Percentiles rank a stretch among this genome's conserved stretches.
phyloP scores from a whole-genome alignment of 805 yeast genomes.

The Kazachstania taianensis region DNA sequence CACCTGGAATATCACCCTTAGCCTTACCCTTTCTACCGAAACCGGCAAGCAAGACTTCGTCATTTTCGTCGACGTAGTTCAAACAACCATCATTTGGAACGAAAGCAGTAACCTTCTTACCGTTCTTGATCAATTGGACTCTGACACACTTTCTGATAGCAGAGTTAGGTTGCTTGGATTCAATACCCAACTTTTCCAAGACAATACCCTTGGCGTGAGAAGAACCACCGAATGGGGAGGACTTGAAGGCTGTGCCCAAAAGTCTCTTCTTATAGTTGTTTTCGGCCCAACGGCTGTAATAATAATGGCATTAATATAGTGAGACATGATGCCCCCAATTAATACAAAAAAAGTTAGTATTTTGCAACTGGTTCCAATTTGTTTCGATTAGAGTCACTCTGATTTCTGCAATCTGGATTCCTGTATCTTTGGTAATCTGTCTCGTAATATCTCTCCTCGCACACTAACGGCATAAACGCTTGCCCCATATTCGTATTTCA shows the following conservation, averaged over 20 bases:
- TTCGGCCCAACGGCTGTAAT: conserved; percentile 97
- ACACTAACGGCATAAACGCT: too few relatives aligned
- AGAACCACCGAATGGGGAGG: conserved; percentile 99
- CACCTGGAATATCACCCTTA: conserved; percentile 99
- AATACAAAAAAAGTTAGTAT: too few relatives aligned
- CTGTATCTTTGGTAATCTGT: too few relatives aligned
- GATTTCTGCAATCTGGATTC: too few relatives aligned
- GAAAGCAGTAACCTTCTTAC: conserved; percentile 99
- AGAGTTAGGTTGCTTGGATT: conserved; percentile 99
- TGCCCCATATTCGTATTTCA: too few relatives aligned
- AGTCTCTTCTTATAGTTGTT: conserved; percentile 96
- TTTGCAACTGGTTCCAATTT: too few relatives aligned
- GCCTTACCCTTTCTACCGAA: conserved; percentile 99
- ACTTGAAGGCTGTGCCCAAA: conserved; percentile 99
- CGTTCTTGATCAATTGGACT: conserved; percentile 99
- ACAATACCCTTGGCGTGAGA: conserved; percentile 99
- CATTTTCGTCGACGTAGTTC: conserved; percentile 99
- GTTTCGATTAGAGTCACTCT: too few relatives aligned
- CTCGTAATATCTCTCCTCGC: too few relatives aligned
- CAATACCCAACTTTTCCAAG: conserved; percentile 98
- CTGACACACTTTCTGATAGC: conserved; percentile 99
- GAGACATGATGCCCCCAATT: too few relatives aligned
- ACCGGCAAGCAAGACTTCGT: conserved; percentile 99
- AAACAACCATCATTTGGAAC: conserved; percentile 99
- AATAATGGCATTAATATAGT: too few relatives aligned